Evolutionary conservation across 176 grass and related monocot genomes (phyloP).

Genomic region (Oryza punctata): DNA sequence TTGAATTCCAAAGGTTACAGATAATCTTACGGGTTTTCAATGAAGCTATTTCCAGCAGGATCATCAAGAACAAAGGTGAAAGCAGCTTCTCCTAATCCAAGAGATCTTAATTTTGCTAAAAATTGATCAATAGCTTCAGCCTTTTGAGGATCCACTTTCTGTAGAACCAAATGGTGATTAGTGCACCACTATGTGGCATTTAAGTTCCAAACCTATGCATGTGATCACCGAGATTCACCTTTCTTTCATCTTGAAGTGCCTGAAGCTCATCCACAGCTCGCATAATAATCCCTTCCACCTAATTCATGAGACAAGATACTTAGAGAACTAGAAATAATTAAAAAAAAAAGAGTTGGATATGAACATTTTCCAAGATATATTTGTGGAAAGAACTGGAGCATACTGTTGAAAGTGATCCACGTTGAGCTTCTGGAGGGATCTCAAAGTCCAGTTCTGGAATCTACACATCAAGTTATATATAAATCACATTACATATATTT

Average conservation of each 20-base stretch:
- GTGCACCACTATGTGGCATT: background rate
- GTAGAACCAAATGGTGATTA: constrained; percentile 32
- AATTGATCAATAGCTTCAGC: constrained; percentile 90
- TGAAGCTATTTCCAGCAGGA: constrained; percentile 91
- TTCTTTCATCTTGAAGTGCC: constrained; percentile 86
- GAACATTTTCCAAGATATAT: background rate
- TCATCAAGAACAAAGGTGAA: constrained; percentile 95
- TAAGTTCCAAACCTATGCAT: constrained; percentile 14
- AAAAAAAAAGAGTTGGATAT: background rate
- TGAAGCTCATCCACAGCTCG: constrained; percentile 78
- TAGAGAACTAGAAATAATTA: background rate
- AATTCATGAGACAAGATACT: constrained; percentile 24
- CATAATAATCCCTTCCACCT: constrained; percentile 86
- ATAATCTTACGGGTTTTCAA: constrained; percentile 85
- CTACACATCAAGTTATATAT: constrained; percentile 41
- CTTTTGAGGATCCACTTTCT: constrained; percentile 92
- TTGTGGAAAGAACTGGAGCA: constrained; percentile 15
- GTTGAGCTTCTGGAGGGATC: constrained; percentile 95
- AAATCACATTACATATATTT: background rate
- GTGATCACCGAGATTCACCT: constrained; percentile 48
- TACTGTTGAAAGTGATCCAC: constrained; percentile 85
- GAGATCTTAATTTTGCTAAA: constrained; percentile 73
- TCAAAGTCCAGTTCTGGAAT: constrained; percentile 95
- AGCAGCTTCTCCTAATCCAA: constrained; percentile 66
- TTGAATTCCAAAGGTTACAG: background rate